phyloP scores from a whole-genome alignment of 2,329 filamentous ascomycete genomes.

The Penicillium sp. region DNA sequence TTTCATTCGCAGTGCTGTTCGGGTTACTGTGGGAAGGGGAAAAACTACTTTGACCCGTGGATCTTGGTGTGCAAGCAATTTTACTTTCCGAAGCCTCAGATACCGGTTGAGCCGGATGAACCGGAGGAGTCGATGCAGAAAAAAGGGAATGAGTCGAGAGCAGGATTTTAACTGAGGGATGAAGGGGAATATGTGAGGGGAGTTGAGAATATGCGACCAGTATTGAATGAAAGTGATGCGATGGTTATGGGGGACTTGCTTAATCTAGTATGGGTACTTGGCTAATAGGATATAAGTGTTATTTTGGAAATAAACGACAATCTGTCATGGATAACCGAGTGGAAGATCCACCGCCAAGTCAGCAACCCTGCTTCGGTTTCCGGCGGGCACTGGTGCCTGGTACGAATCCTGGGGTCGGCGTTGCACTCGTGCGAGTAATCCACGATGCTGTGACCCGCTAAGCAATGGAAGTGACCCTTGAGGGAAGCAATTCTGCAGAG shows the following conservation, averaged over 20 bases:
- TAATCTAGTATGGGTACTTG: too few species aligned
- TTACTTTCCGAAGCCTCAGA: too few species aligned
- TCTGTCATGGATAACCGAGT: conserved; percentile 42
- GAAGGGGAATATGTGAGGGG: not conserved
- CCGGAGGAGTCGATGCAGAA: too few species aligned
- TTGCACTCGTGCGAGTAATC: conserved; percentile 52
- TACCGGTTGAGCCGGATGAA: not conserved
- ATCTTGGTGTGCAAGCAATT: too few species aligned
- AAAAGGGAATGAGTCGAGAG: too few species aligned
- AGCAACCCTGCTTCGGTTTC: conserved; percentile 34
- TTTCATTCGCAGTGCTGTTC: not conserved
- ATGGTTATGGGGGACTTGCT: too few species aligned
- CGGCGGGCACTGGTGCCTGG: conserved; percentile 47
- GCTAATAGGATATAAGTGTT: too few species aligned
- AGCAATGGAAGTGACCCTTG: conserved; percentile 51
- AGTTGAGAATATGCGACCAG: not conserved
- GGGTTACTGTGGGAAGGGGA: not conserved
- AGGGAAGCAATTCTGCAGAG: conserved; percentile 57
- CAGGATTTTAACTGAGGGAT: too few species aligned
- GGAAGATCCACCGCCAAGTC: conserved; percentile 36
- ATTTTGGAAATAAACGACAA: too few species aligned
- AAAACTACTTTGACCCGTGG: too few species aligned
- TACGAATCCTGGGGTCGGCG: conserved; percentile 51
- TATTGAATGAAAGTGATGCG: not conserved
- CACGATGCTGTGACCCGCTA: conserved; percentile 50